Evolutionary conservation across 1,139 yeast genomes (phyloP), one percentile per base, ranked within the genome.

Genomic region (Pichia sp.): DNA sequence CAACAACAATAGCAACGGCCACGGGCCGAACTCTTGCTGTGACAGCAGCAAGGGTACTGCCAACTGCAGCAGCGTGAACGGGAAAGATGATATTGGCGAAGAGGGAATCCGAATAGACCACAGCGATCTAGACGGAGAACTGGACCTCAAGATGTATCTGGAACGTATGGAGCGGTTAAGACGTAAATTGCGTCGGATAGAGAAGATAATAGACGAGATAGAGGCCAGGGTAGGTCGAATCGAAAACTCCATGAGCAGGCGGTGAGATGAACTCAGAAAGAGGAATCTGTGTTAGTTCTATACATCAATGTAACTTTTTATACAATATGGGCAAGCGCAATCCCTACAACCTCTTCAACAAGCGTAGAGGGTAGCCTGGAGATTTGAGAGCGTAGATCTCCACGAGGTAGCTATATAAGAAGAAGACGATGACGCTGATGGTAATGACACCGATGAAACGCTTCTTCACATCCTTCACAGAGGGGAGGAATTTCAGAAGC

Each of bases 351-450:
- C 10, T 3, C n/a, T 26, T 46, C 23, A 34, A 52, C 11, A 59
- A 31, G 6, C 59, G 68, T 66, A 68, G 84, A 54, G 95, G 95
- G 65, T 85, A 87, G 0, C 85, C 85, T 10, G 72, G 63, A 54
- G 81, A 80, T 70, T 87, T 87, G 60, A 77, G 62, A 32, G 75
- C 76, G 71, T 84, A 87, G 47, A 85, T 74, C 29, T 74, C 70
- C 54, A 85, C 73, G 57, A 84, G 72, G 40, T 77, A 72, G 61
- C 87, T 79, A 70, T 78, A 86, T 52, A 78, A 69, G 13, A 81
- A 64, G 62, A 80, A 80, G 31, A 84, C 66, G 29, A 74, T 63
- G 1, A 69, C 62, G 30, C 78, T 67, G 16, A 79, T 65, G 3
- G 73, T 59, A 1, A 74, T 62, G 10, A 80, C 76, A 10, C 79